Evolutionary conservation across 768 basidiomycete species (phyloP).

Genomic region (Lactarius akahatsu): DNA sequence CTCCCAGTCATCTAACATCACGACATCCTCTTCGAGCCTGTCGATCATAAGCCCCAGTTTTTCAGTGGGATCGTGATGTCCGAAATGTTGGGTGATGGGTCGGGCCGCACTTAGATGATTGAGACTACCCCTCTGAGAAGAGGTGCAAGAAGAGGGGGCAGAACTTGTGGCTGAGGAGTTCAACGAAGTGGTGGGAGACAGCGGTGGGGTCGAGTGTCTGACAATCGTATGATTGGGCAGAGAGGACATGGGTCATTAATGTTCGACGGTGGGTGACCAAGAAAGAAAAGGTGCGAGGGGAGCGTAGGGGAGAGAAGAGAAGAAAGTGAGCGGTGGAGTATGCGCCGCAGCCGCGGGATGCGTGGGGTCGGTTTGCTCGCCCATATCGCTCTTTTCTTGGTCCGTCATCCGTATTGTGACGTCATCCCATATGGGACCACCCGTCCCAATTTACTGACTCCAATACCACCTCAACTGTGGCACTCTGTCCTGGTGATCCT

Average conservation of each 20-base stretch:
- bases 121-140: slow-evolving; percentile 2
- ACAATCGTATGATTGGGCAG: slow-evolving; percentile 3
- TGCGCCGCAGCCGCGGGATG: slow-evolving; percentile 22
- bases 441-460: slow-evolving; percentile 2
- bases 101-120: background rate
- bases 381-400: slow-evolving; percentile 5
- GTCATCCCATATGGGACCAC: slow-evolving; percentile 13
- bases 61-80: background rate
- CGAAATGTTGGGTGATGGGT: background rate
- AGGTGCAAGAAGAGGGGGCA: slow-evolving; percentile 14
- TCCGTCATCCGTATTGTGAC: slow-evolving; percentile 16
- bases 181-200: slow-evolving; percentile 25
- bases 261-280: background rate
- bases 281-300: background rate
- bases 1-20: slow-evolving; percentile 27
- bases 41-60: slow-evolving; percentile 12
- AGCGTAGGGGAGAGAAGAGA: background rate
- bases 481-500: slow-evolving; percentile 7
- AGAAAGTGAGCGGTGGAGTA: background rate
- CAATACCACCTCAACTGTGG: slow-evolving; percentile 8
- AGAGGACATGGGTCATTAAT: slow-evolving; percentile 22
- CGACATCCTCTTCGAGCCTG: slow-evolving; percentile 17
- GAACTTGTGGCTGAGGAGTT: slow-evolving; percentile 20
- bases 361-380: slow-evolving; percentile 11
- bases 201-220: slow-evolving; percentile 22